Conservation (phyloP, 2,329 filamentous ascomycete species). For the Exophiala viscosa region DNA sequence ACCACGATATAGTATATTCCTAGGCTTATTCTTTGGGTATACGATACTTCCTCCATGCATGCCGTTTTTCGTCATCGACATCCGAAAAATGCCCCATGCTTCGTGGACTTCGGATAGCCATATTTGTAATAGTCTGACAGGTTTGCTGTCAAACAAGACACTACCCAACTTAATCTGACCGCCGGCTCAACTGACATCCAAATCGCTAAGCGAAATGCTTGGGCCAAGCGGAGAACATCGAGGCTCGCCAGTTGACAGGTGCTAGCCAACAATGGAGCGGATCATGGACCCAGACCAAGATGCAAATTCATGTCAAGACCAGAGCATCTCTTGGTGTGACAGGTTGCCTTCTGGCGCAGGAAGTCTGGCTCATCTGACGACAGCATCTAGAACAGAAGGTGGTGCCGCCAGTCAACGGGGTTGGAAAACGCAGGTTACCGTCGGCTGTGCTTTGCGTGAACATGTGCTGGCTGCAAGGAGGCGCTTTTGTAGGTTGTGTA, state of each 20-base stretch:
- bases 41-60: too few species aligned
- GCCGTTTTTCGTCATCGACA: too few species aligned
- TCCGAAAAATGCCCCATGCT: neutral
- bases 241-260: neutral
- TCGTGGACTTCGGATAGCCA: neutral
- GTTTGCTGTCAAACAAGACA: slow-evolving; percentile 3
- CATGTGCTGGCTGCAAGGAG: neutral
- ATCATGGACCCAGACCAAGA: neutral
- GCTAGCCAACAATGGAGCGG: neutral
- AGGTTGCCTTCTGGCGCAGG: neutral
- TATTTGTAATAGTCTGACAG: too few species aligned
- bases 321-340: neutral
- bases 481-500: neutral
- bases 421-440: neutral
- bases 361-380: neutral
- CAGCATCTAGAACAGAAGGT: neutral
- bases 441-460: too few species aligned
- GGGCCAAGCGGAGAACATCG: neutral
- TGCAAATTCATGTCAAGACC: neutral
- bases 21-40: too few species aligned
- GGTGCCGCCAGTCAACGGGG: neutral
- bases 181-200: slow-evolving; percentile 5
- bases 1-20: too few species aligned
- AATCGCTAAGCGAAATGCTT: too few species aligned
- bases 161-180: slow-evolving; percentile 18